A percentile compares a stretch with the other conserved stretches of the same genome.
Evolutionary conservation across 805 yeast genomes (phyloP).

Genomic region (Teunomyces kruisii): DNA sequence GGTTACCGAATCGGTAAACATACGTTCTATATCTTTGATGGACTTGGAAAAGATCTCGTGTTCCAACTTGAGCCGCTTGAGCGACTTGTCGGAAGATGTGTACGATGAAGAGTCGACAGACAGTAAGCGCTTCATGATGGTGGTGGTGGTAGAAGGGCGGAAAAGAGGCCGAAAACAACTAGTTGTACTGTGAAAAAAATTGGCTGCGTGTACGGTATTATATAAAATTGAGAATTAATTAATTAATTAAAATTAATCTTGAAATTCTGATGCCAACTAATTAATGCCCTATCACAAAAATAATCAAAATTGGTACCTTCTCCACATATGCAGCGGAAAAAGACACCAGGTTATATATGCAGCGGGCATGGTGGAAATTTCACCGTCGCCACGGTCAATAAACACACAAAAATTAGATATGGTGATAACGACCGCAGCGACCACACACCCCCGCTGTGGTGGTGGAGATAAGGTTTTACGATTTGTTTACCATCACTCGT

Average conservation of each 20-base stretch:
- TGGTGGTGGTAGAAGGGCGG: too few species aligned
- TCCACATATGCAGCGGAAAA: slow-evolving; percentile 4
- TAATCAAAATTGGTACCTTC: background rate
- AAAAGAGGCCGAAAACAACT: background rate
- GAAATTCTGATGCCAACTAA: slow-evolving; percentile 1
- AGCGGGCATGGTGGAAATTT: background rate
- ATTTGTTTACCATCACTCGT: background rate
- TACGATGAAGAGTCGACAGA: slow-evolving; percentile 7
- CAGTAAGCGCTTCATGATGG: slow-evolving; percentile 8
- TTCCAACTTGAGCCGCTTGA: slow-evolving; percentile 18
- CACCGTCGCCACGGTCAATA: background rate
- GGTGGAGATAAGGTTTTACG: slow-evolving; percentile 2
- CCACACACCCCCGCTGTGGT: background rate
- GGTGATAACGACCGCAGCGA: background rate
- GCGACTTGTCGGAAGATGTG: slow-evolving; percentile 13
- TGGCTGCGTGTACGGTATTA: background rate
- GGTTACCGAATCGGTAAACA: slow-evolving; percentile 15
- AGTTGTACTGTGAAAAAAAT: background rate
- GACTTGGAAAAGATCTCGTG: slow-evolving; percentile 23
- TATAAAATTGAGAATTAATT: too few species aligned
- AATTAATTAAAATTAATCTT: background rate
- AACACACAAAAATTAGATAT: background rate
- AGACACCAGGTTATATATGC: background rate
- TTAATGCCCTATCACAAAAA: background rate
- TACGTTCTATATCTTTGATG: slow-evolving; percentile 22